Conservation (phyloP, 2,329 filamentous ascomycete species). For the Rasamsonia emersonii region DNA sequence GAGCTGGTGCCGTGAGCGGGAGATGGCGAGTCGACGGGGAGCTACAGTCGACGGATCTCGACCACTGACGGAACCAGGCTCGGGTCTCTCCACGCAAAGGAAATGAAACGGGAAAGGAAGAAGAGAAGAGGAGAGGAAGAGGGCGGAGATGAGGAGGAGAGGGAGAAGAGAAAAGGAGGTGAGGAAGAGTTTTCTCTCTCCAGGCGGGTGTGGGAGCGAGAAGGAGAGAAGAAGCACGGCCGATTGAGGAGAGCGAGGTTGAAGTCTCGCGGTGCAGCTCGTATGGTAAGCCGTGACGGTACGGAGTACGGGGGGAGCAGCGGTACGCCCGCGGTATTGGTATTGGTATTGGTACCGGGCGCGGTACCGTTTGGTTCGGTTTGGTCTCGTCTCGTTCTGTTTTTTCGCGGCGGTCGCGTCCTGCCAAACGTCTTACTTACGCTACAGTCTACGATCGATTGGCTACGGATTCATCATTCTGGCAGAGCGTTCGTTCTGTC, state of each 20-base stretch:
- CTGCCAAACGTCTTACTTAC: too few relatives aligned
- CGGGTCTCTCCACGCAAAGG: conserved; percentile 28
- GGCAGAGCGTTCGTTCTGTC: too few relatives aligned
- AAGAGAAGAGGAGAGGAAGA: conserved; percentile 16
- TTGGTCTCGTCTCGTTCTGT: too few relatives aligned
- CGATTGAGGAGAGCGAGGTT: conserved; percentile 17
- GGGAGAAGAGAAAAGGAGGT: conserved; percentile 25
- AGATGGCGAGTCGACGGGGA: conserved; percentile 19
- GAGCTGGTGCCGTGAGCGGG: conserved; percentile 23
- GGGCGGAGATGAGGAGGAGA: conserved; percentile 25
- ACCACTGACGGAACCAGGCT: conserved; percentile 26
- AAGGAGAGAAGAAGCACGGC: conserved; percentile 25
- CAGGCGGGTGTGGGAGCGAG: conserved; percentile 33
- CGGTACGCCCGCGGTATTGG: too few relatives aligned
- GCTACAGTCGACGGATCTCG: conserved; percentile 16
- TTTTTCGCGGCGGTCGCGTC: too few relatives aligned
- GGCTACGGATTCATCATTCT: too few relatives aligned
- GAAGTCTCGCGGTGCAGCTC: too few relatives aligned
- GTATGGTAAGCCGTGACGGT: too few relatives aligned
- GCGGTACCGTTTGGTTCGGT: too few relatives aligned
- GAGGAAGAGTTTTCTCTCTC: conserved; percentile 33
- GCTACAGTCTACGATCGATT: too few relatives aligned
- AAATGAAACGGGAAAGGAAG: conserved; percentile 14
- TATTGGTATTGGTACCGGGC: too few relatives aligned
- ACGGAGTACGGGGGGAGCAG: too few relatives aligned